Evolutionary conservation across 306 rosid genomes (phyloP).

Genomic region (Fagus sylvatica): DNA sequence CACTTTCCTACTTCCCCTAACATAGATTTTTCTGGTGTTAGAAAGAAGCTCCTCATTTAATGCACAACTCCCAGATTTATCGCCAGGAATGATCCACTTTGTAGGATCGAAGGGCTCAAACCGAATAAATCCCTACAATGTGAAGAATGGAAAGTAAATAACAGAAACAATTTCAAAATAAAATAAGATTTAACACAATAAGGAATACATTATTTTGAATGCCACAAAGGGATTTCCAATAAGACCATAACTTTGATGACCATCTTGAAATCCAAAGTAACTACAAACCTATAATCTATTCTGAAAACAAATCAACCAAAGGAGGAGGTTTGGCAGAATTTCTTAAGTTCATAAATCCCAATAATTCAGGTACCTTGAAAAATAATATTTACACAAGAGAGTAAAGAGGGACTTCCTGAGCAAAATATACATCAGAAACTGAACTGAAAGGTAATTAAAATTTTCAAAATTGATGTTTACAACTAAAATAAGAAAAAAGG

Average conservation of each 20-base stretch:
- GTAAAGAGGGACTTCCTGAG: background rate
- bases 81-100: constrained; percentile 70
- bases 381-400: background rate
- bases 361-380: background rate
- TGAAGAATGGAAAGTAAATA: constrained; percentile 11
- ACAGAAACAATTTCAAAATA: background rate
- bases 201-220: background rate
- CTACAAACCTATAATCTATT: background rate
- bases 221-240: background rate
- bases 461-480: too few relatives aligned
- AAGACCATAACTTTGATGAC: background rate
- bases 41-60: constrained; percentile 39
- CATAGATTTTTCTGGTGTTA: constrained; percentile 31
- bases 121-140: constrained; percentile 75
- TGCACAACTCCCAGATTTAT: constrained; percentile 20
- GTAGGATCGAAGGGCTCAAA: constrained; percentile 62
- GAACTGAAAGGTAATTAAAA: background rate
- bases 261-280: background rate
- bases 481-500: background rate
- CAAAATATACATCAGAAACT: background rate
- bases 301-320: background rate
- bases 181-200: background rate
- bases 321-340: background rate
- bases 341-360: background rate
- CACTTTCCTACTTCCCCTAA: constrained; percentile 44